Base-by-base conservation (phyloP, 345 rosid species). In the Populus simonii region DNA sequence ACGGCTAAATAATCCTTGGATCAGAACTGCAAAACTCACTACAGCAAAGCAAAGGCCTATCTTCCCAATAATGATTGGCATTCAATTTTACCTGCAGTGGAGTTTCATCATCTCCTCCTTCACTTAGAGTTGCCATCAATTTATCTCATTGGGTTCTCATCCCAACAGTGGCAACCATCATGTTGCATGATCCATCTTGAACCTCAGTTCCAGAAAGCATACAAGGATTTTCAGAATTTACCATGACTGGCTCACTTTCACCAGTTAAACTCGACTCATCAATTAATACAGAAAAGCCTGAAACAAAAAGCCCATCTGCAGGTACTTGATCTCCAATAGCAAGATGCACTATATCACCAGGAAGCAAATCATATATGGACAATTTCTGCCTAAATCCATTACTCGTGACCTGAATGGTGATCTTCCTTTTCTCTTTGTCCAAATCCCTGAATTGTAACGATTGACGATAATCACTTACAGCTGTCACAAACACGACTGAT, bases 121-220 rank as follows among this genome's bases (percentile, higher is more conserved):
- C 97, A 22, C 92, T 92, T 15, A 94, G 90, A 71, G 97, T 93
- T n/a, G 94, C 96, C 94, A 94, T 89, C 74, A 94, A 74, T 81
- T 93, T 94, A 77, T 97, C 98, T 97, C 98, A 94, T 55, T 93
- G 97, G 39, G 98, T 94, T 86, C 97, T 91, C 98, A 94, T 94
- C 78, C 98, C 98, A 68, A 93, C 96, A 8, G 96, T 93, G 10
- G 98, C 88, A 53, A 94, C 75, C 85, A 93, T 5, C 97, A 94
- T 90, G 83, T 94, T 94, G 87, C 97, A 90, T 4, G 98, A 91
- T 20, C 98, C 98, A 73, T 94, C 98, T 78, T 92, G 96, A 66
- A 94, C 84, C 81, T 94, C 92, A 8, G 98, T 94, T 76, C 97
- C 98, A 23, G 98, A 94, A 35, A 94, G 88, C 92, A 94, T 83